These are phyloP conservation scores for Kodamaea anthophila DNA, from an alignment of 1,139 yeast species.

Conservation along the genomic window DNA sequence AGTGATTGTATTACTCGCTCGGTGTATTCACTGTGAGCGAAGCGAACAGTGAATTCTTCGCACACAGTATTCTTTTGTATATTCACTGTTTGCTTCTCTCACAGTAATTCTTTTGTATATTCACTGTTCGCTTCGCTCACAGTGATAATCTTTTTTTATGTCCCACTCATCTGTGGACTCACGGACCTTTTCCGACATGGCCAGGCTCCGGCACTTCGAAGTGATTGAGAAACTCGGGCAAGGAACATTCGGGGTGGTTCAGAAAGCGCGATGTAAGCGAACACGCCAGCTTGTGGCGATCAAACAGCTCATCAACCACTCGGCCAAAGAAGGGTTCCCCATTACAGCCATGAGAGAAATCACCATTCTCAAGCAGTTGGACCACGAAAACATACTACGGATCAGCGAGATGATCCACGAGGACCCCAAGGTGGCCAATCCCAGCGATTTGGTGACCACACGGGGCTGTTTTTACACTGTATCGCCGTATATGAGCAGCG, in stretches of 20 bases:
- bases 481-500: constrained; percentile 90
- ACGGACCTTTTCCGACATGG: constrained; percentile 6
- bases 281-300: constrained; percentile 42
- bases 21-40: too few relatives aligned
- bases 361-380: constrained; percentile 66
- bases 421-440: constrained; percentile 35
- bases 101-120: too few relatives aligned
- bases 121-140: not conserved
- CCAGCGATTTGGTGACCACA: constrained; percentile 30
- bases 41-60: too few relatives aligned
- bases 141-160: not conserved
- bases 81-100: too few relatives aligned
- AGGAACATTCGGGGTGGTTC: constrained; percentile 47
- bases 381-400: constrained; percentile 67
- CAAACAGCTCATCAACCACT: constrained; percentile 76
- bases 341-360: constrained; percentile 94
- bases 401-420: constrained; percentile 80
- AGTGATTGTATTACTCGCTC: too few relatives aligned
- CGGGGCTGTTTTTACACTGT: constrained; percentile 74
- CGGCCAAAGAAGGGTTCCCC: constrained; percentile 89
- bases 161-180: constrained; percentile 2
- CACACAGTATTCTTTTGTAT: too few relatives aligned
- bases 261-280: constrained; percentile 30
- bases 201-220: constrained; percentile 11
- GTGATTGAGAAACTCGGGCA: constrained; percentile 38